Percentiles rank a stretch among this genome's conserved stretches.
Evolutionary conservation across 2,329 filamentous ascomycete genomes (phyloP).

Genomic region (Calonectria pteridis): DNA sequence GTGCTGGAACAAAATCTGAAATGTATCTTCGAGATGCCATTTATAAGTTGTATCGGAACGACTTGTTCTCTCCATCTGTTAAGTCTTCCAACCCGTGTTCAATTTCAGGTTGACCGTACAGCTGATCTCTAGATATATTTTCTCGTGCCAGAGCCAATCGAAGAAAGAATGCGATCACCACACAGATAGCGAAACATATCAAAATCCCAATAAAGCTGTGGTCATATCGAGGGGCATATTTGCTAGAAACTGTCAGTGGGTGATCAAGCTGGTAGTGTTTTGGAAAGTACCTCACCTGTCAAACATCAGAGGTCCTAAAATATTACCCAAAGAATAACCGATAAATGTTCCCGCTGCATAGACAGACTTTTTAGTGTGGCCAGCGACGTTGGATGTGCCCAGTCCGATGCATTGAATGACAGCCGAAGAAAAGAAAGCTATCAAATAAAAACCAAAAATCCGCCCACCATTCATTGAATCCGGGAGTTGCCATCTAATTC

Average conservation of each 20-base stretch:
- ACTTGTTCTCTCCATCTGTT: conserved; percentile 48
- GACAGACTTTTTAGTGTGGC: conserved; percentile 49
- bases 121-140: conserved; percentile 46
- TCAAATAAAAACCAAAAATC: conserved; percentile 46
- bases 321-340: conserved; percentile 51
- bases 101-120: conserved; percentile 47
- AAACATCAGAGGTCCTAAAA: conserved; percentile 50
- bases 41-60: conserved; percentile 35
- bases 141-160: conserved; percentile 44
- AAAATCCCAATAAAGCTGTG: conserved; percentile 48
- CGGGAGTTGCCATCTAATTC: conserved; percentile 39
- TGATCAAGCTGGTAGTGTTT: background rate
- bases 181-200: conserved; percentile 47
- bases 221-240: conserved; percentile 48
- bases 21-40: background rate
- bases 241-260: conserved; percentile 15
- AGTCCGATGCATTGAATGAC: conserved; percentile 48
- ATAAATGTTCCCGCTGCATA: conserved; percentile 48
- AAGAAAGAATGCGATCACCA: conserved; percentile 46
- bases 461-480: conserved; percentile 37
- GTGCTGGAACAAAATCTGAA: background rate
- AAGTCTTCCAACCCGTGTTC: conserved; percentile 55
- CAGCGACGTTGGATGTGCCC: conserved; percentile 49
- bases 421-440: conserved; percentile 48
- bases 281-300: conserved; percentile 39